phyloP scores from a whole-genome alignment of 192 early-diverging fungal genomes.

The Rhizophagus clarus region DNA sequence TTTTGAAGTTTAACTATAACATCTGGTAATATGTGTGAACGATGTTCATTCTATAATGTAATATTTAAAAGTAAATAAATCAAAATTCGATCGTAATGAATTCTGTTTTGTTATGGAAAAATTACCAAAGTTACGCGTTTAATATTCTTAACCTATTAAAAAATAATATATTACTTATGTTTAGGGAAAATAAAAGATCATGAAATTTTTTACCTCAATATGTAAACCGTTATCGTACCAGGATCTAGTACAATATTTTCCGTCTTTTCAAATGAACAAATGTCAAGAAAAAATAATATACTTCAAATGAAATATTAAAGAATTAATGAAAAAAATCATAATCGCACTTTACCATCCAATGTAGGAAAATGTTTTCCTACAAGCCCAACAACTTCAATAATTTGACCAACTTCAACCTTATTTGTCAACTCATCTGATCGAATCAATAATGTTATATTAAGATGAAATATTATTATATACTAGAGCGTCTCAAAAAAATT shows the following conservation, averaged over 20 bases:
- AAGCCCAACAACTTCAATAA: slow-evolving; percentile 15
- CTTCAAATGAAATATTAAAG: background rate
- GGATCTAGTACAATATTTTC: slow-evolving; percentile 1
- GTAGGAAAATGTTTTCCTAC: slow-evolving; percentile 20
- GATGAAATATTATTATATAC: background rate
- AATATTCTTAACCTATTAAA: slow-evolving; percentile 2
- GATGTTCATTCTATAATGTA: background rate
- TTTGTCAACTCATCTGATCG: slow-evolving; percentile 12
- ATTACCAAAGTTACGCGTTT: background rate
- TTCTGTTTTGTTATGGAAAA: background rate
- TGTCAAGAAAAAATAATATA: background rate
- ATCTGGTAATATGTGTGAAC: background rate
- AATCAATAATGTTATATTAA: background rate
- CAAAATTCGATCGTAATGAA: background rate
- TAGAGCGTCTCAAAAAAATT: too few species aligned
- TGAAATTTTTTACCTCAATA: background rate
- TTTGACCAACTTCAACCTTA: slow-evolving; percentile 14
- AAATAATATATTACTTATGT: background rate
- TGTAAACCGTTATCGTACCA: slow-evolving; percentile 23
- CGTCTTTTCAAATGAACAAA: background rate
- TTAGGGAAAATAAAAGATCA: background rate
- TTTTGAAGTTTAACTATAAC: background rate
- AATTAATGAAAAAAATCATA: background rate
- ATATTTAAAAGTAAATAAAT: background rate
- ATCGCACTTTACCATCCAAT: background rate